Percentiles rank a stretch among this genome's conserved stretches.
phyloP scores from a whole-genome alignment of 2,329 filamentous ascomycete genomes.

The Didymella exigua region DNA sequence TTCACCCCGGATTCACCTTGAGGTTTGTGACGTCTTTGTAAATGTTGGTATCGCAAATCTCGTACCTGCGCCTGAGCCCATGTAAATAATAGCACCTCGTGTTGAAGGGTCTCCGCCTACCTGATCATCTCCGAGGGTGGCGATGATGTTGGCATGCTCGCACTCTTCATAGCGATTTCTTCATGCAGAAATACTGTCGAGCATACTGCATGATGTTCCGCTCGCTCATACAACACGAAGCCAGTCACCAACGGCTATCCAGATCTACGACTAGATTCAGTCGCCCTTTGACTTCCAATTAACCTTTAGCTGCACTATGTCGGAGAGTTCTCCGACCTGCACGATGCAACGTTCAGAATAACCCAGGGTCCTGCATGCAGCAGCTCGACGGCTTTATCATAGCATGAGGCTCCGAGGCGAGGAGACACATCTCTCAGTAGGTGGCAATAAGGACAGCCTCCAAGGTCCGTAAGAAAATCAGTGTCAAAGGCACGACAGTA shows the following conservation, averaged over 20 bases:
- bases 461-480: background rate
- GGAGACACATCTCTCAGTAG: background rate
- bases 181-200: too few relatives aligned
- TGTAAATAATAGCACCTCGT: background rate
- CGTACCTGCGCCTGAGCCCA: background rate
- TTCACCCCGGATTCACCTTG: background rate
- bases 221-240: background rate
- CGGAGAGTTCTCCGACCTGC: background rate
- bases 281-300: background rate
- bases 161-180: background rate
- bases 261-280: background rate
- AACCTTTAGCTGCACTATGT: background rate
- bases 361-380: constrained; percentile 3
- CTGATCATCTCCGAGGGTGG: background rate
- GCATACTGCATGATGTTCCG: background rate
- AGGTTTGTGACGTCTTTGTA: background rate
- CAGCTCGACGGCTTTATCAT: background rate
- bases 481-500: too few relatives aligned
- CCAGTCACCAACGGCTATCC: background rate
- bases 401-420: background rate
- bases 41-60: background rate
- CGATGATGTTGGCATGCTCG: background rate
- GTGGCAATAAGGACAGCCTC: background rate
- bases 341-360: background rate
- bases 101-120: background rate